Percentiles rank a stretch among this genome's conserved stretches.
These are phyloP conservation scores for Dichomitus squalens DNA, from an alignment of 1,284 basidiomycete species.

Conservation along the genomic window DNA sequence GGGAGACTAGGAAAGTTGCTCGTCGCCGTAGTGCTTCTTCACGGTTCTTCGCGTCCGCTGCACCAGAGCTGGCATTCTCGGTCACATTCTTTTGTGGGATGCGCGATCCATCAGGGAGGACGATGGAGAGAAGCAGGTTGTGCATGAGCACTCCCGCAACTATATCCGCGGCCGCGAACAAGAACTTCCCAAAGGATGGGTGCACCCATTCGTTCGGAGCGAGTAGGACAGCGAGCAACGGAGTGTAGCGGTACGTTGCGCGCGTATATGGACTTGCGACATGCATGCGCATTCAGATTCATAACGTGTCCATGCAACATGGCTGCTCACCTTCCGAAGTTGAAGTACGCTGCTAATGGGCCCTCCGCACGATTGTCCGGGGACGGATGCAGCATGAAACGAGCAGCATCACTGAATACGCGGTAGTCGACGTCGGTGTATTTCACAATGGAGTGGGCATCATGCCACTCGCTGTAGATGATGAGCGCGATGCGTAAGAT, in stretches of 20 bases:
- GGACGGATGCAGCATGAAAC: slow-evolving; percentile 59
- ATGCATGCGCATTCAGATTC: slow-evolving; percentile 1
- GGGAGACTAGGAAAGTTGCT: slow-evolving; percentile 58
- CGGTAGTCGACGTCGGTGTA: slow-evolving; percentile 98
- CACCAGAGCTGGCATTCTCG: background rate
- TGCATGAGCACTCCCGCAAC: slow-evolving; percentile 82
- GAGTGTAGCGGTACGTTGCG: slow-evolving; percentile 96
- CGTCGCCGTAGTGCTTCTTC: slow-evolving; percentile 11
- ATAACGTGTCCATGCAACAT: background rate
- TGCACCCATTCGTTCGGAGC: slow-evolving; percentile 82
- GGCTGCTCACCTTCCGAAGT: slow-evolving; percentile 68
- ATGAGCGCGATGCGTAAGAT: slow-evolving; percentile 72
- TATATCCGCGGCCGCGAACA: slow-evolving; percentile 89
- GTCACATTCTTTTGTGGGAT: background rate
- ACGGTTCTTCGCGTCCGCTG: background rate
- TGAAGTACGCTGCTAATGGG: slow-evolving; percentile 47
- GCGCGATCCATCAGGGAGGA: slow-evolving; percentile 36
- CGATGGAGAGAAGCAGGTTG: slow-evolving; percentile 56
- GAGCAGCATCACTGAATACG: slow-evolving; percentile 92
- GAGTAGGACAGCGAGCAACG: slow-evolving; percentile 83
- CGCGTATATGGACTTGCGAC: slow-evolving; percentile 83
- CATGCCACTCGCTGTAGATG: slow-evolving; percentile 88
- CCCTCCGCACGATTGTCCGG: slow-evolving; percentile 62
- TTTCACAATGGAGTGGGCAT: slow-evolving; percentile 80
- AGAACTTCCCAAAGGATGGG: slow-evolving; percentile 85